These are phyloP conservation scores for Hypoxylon sp. DNA, from an alignment of 2,329 filamentous ascomycete genomes.

Conservation along the genomic window DNA sequence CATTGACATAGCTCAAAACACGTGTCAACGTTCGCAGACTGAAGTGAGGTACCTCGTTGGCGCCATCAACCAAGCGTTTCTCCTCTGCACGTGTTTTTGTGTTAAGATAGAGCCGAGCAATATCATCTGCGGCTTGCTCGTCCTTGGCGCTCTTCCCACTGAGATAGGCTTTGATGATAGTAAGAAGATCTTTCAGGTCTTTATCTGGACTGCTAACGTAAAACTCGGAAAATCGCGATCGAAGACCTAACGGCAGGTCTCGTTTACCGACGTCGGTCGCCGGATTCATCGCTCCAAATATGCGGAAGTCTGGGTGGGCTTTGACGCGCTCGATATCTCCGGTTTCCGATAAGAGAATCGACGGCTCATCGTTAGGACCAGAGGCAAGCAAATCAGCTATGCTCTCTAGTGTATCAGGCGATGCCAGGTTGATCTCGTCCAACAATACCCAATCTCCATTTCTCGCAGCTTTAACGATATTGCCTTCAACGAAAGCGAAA, in stretches of 20 bases:
- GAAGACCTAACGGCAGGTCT: slow-evolving; percentile 86
- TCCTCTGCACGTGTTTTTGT: slow-evolving; percentile 83
- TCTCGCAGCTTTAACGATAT: slow-evolving; percentile 92
- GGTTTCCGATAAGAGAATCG: slow-evolving; percentile 89
- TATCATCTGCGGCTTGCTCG: slow-evolving; percentile 77
- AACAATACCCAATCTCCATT: slow-evolving; percentile 97
- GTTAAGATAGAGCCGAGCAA: slow-evolving; percentile 86
- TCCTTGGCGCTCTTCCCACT: slow-evolving; percentile 75
- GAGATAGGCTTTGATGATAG: slow-evolving; percentile 89
- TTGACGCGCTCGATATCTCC: slow-evolving; percentile 90
- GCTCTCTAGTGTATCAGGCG: slow-evolving; percentile 92
- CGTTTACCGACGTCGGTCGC: slow-evolving; percentile 97
- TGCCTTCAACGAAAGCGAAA: slow-evolving; percentile 95
- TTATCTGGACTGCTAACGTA: slow-evolving; percentile 92
- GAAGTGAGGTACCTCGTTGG: slow-evolving; percentile 95
- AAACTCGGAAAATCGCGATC: slow-evolving; percentile 93
- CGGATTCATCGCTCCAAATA: slow-evolving; percentile 99
- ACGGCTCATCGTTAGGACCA: slow-evolving; percentile 75
- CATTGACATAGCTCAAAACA: slow-evolving; percentile 85
- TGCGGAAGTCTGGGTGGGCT: slow-evolving; percentile 90
- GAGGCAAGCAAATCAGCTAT: slow-evolving; percentile 86
- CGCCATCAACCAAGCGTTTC: slow-evolving; percentile 90
- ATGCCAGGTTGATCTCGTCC: slow-evolving; percentile 96
- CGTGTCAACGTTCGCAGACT: slow-evolving; percentile 93
- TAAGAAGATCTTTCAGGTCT: slow-evolving; percentile 84